Conservation (phyloP, 176 grass and related monocot genomes). For the Themeda triandra region DNA sequence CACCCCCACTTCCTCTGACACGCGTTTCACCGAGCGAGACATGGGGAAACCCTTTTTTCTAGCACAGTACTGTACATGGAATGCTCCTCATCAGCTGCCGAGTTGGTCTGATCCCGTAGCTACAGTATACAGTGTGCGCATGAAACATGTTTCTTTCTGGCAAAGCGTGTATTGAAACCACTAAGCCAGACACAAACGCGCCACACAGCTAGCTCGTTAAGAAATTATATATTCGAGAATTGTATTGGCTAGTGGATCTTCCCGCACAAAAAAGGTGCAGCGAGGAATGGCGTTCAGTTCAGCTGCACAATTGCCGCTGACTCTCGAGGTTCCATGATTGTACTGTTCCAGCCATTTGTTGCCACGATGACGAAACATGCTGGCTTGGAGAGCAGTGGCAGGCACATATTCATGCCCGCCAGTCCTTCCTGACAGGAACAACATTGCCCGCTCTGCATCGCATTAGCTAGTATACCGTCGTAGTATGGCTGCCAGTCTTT, state of each 20-base stretch:
- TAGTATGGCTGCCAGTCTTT: too few species aligned
- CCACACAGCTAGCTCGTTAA: not conserved
- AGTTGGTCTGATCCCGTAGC: not conserved
- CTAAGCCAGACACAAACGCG: not conserved
- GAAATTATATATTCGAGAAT: not conserved
- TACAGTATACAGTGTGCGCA: not conserved
- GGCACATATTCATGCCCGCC: not conserved
- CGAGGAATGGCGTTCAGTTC: not conserved
- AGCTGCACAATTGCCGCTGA: not conserved
- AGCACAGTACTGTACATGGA: not conserved
- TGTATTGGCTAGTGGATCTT: not conserved
- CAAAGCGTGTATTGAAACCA: not conserved
- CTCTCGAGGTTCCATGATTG: not conserved
- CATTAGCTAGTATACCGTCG: not conserved
- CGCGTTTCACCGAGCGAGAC: constrained; percentile 14
- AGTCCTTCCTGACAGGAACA: not conserved
- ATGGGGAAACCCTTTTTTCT: not conserved
- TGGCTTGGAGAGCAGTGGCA: not conserved
- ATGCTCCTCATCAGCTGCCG: not conserved
- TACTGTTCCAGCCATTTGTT: not conserved
- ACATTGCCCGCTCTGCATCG: not conserved
- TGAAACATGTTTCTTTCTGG: constrained; percentile 16
- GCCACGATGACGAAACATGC: not conserved
- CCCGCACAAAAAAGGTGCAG: not conserved
- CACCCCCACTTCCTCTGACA: not conserved